These are phyloP conservation scores for Ensete glaucum DNA, from an alignment of 176 grass and related monocot genomes.

Conservation along the genomic window DNA sequence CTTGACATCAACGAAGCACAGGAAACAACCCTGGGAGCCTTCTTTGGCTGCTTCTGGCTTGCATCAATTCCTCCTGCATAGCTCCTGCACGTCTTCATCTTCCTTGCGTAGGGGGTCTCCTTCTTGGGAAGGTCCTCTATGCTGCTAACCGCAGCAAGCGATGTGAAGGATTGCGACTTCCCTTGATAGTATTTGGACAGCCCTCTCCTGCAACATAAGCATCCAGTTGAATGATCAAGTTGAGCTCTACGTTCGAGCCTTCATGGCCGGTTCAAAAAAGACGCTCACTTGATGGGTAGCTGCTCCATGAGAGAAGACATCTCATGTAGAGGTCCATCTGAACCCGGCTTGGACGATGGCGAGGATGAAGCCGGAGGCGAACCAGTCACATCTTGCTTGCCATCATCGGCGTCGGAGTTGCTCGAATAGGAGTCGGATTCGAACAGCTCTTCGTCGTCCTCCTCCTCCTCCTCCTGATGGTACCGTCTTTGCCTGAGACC, in stretches of 20 bases:
- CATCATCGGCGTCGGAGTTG: not conserved
- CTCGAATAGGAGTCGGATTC: conserved; percentile 10
- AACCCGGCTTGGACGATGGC: conserved; percentile 9
- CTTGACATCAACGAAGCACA: conserved; percentile 25
- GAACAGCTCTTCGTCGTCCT: not conserved
- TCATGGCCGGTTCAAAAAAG: not conserved
- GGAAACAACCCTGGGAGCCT: conserved; percentile 19
- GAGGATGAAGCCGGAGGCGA: conserved; percentile 13
- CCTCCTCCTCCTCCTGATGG: not conserved
- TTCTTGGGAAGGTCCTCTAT: conserved; percentile 50
- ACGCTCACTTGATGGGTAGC: conserved; percentile 39
- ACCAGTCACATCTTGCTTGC: conserved; percentile 4
- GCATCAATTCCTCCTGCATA: conserved; percentile 40
- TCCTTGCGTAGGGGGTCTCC: conserved; percentile 35
- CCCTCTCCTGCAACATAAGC: conserved; percentile 33
- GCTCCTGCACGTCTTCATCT: conserved; percentile 64
- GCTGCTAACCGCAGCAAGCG: conserved; percentile 27
- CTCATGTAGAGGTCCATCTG: conserved; percentile 23
- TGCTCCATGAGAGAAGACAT: conserved; percentile 32
- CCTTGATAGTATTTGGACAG: conserved; percentile 58
- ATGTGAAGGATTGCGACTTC: conserved; percentile 57
- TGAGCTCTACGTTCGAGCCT: not conserved
- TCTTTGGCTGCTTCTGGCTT: conserved; percentile 33
- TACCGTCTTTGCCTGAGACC: not conserved
- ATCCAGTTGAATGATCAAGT: not conserved